These are phyloP conservation scores for Yarrowia sp. DNA, from an alignment of 805 yeast genomes.

Conservation along the genomic window DNA sequence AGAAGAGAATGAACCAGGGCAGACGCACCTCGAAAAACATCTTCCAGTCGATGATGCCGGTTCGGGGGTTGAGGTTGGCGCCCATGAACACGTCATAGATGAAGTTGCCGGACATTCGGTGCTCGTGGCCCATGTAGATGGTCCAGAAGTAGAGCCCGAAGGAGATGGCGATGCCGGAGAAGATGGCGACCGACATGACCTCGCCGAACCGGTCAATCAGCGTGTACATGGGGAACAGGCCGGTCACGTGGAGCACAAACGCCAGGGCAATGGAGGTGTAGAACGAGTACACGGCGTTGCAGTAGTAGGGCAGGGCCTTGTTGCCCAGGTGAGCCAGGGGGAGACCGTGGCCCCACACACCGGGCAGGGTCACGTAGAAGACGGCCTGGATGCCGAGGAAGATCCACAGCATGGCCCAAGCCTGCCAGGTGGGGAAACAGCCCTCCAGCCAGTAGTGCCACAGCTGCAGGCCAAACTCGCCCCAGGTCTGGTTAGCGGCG, in stretches of 20 bases:
- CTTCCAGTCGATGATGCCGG: constrained; percentile 90
- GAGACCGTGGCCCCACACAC: constrained; percentile 93
- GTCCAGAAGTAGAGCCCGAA: constrained; percentile 74
- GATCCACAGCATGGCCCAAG: constrained; percentile 74
- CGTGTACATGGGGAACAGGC: constrained; percentile 73
- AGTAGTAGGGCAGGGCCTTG: constrained; percentile 85
- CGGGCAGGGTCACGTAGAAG: constrained; percentile 86
- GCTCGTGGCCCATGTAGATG: constrained; percentile 72
- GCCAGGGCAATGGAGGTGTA: constrained; percentile 70
- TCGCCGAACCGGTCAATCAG: constrained; percentile 85
- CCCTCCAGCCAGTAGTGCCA: constrained; percentile 52
- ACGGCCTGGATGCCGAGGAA: constrained; percentile 73
- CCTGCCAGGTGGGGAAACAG: constrained; percentile 55
- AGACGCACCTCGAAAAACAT: constrained; percentile 97
- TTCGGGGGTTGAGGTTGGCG: constrained; percentile 94
- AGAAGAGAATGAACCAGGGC: constrained; percentile 93
- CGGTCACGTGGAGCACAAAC: constrained; percentile 71
- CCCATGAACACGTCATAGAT: constrained; percentile 96
- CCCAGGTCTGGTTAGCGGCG: constrained; percentile 55
- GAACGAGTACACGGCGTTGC: constrained; percentile 89
- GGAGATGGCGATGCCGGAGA: constrained; percentile 75
- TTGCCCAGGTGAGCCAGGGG: constrained; percentile 83
- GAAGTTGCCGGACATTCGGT: constrained; percentile 89
- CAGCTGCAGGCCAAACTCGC: constrained; percentile 60
- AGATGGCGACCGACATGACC: constrained; percentile 90